A percentile compares a stretch with the other conserved stretches of the same genome.
phyloP scores from a whole-genome alignment of 2,329 filamentous ascomycete species.

The Cryoendolithus antarcticus region DNA sequence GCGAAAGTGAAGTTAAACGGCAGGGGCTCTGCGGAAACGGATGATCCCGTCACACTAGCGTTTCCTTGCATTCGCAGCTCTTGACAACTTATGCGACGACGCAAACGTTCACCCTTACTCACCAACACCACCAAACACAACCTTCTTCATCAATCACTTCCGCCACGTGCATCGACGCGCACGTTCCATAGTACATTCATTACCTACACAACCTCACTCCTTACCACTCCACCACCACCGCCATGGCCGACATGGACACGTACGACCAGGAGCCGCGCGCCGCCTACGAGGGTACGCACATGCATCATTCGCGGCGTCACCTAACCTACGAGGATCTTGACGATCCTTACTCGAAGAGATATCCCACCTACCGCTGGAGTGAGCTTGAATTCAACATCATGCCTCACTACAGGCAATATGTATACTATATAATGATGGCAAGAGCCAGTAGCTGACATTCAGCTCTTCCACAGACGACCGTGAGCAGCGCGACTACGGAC shows the following conservation, averaged over 20 bases:
- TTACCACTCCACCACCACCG: not conserved
- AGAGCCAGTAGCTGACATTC: constrained; percentile 7
- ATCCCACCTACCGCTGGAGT: constrained; percentile 3
- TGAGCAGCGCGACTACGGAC: constrained; percentile 38
- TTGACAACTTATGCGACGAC: not conserved
- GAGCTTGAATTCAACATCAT: constrained; percentile 7
- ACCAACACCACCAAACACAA: constrained; percentile 1
- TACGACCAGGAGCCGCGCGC: constrained; percentile 53
- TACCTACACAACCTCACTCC: too few relatives aligned
- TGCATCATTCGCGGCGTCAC: constrained; percentile 1
- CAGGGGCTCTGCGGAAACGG: too few relatives aligned
- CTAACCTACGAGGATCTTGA: constrained; percentile 3
- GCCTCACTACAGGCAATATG: constrained; percentile 4
- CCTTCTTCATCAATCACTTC: constrained; percentile 1
- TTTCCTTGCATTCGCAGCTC: not conserved
- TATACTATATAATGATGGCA: not conserved
- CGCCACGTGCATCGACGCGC: constrained; percentile 1
- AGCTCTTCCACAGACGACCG: constrained; percentile 35
- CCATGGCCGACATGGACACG: constrained; percentile 42
- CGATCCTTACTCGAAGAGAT: constrained; percentile 4
- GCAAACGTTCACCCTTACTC: constrained; percentile 1
- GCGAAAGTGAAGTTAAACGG: too few relatives aligned
- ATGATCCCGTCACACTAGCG: not conserved
- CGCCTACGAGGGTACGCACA: constrained; percentile 49
- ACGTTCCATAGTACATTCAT: too few relatives aligned